These are phyloP conservation scores for Pseudocercospora eumusae DNA, from an alignment of 2,329 filamentous ascomycete genomes.

Conservation along the genomic window DNA sequence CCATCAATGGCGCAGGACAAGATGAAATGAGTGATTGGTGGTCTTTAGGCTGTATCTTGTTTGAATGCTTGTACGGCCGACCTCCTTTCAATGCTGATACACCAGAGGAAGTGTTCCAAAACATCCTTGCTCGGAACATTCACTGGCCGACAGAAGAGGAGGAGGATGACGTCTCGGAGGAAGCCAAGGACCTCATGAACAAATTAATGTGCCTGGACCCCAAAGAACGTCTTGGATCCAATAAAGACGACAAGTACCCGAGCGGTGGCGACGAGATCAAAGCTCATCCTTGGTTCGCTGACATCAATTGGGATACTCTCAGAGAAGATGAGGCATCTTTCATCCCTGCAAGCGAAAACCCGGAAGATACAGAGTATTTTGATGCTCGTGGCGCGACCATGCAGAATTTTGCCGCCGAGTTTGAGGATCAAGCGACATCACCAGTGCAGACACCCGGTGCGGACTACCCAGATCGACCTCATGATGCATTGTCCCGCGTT, in stretches of 20 bases:
- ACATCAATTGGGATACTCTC: slow-evolving; percentile 83
- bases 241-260: slow-evolving; percentile 76
- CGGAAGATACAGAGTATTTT: slow-evolving; percentile 97
- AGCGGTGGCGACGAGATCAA: slow-evolving; percentile 91
- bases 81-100: slow-evolving; percentile 90
- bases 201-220: slow-evolving; percentile 85
- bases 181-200: slow-evolving; percentile 94
- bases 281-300: slow-evolving; percentile 82
- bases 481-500: slow-evolving; percentile 89
- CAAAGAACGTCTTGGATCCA: slow-evolving; percentile 77
- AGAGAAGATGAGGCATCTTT: slow-evolving; percentile 97
- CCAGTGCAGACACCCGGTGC: slow-evolving; percentile 67
- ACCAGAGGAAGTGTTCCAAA: slow-evolving; percentile 93
- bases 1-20: slow-evolving; percentile 90
- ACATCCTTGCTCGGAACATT: slow-evolving; percentile 85
- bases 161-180: slow-evolving; percentile 70
- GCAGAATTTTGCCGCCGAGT: slow-evolving; percentile 88
- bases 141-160: slow-evolving; percentile 88
- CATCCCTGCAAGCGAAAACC: slow-evolving; percentile 86
- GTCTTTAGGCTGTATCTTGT: slow-evolving; percentile 98
- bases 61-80: slow-evolving; percentile 90
- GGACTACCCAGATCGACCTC: slow-evolving; percentile 85
- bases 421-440: slow-evolving; percentile 83
- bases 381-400: slow-evolving; percentile 88
- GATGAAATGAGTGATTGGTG: slow-evolving; percentile 99